Evolutionary conservation across 768 basidiomycete genomes (phyloP).

Genomic region (Auriscalpium orientale): DNA sequence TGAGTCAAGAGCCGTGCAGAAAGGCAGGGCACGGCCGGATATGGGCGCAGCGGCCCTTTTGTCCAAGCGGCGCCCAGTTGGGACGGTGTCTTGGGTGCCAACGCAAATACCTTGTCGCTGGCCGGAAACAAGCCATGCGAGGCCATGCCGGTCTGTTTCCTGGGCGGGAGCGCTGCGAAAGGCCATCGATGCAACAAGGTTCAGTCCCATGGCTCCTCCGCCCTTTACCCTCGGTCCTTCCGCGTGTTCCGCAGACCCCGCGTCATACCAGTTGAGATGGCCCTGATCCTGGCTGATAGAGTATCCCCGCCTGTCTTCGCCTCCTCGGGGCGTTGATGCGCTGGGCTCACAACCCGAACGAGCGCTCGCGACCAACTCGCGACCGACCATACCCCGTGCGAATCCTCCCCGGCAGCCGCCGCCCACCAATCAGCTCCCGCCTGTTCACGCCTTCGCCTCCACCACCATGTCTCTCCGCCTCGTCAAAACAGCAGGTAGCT

Average conservation of each 20-base stretch:
- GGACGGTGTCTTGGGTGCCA: not conserved
- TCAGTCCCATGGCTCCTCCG: not conserved
- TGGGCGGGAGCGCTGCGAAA: not conserved
- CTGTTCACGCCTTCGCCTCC: not conserved
- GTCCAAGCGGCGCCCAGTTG: not conserved
- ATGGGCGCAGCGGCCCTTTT: not conserved
- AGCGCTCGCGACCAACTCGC: too few relatives aligned
- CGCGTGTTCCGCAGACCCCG: not conserved
- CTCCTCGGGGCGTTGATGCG: too few relatives aligned
- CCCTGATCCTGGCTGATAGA: not conserved
- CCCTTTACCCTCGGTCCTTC: not conserved
- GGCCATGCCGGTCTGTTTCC: not conserved
- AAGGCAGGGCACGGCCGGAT: not conserved
- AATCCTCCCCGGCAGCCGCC: not conserved
- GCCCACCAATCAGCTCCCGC: not conserved
- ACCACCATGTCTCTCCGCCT: conserved; percentile 9
- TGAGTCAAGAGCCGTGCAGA: not conserved
- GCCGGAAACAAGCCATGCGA: not conserved
- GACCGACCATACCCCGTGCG: not conserved
- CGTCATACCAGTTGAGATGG: not conserved
- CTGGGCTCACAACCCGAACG: too few relatives aligned
- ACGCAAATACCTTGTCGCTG: not conserved
- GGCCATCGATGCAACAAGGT: not conserved
- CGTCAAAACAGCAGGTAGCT: conserved; percentile 6
- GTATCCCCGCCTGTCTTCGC: too few relatives aligned